Evolutionary conservation across 2,329 filamentous ascomycete genomes (phyloP).

Genomic region (Penicillium capsulatum): DNA sequence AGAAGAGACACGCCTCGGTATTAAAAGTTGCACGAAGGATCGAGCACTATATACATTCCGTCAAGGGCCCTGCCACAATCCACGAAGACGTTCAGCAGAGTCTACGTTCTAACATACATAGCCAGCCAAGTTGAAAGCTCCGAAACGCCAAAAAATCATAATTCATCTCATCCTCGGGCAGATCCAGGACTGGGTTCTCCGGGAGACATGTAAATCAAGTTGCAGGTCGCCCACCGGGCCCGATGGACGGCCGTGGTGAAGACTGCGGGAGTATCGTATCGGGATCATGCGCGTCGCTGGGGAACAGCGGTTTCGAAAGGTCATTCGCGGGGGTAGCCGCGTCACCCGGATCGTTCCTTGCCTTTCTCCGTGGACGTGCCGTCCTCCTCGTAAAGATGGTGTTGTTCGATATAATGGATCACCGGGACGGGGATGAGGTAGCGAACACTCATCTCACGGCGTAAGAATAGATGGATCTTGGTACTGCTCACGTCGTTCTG

Average conservation of each 20-base stretch:
- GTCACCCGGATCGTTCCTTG: conserved; percentile 31
- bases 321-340: not conserved
- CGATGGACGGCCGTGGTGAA: too few relatives aligned
- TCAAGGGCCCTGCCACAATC: not conserved
- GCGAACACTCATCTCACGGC: conserved; percentile 75
- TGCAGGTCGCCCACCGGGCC: too few relatives aligned
- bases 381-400: conserved; percentile 61
- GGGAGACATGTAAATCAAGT: too few relatives aligned
- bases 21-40: too few relatives aligned
- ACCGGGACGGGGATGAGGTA: conserved; percentile 71
- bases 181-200: too few relatives aligned
- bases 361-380: conserved; percentile 33
- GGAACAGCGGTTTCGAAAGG: conserved; percentile 7
- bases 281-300: conserved; percentile 11
- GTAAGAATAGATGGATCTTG: conserved; percentile 75
- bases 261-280: conserved; percentile 19
- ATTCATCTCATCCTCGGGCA: conserved; percentile 12
- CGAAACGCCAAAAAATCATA: conserved; percentile 15
- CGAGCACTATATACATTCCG: not conserved
- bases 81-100: not conserved
- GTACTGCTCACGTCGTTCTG: conserved; percentile 79
- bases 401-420: conserved; percentile 67
- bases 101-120: not conserved
- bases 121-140: conserved; percentile 3
- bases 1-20: too few relatives aligned